Evolutionary conservation across 805 yeast species (phyloP).

Genomic region (Starmera caribaea): DNA sequence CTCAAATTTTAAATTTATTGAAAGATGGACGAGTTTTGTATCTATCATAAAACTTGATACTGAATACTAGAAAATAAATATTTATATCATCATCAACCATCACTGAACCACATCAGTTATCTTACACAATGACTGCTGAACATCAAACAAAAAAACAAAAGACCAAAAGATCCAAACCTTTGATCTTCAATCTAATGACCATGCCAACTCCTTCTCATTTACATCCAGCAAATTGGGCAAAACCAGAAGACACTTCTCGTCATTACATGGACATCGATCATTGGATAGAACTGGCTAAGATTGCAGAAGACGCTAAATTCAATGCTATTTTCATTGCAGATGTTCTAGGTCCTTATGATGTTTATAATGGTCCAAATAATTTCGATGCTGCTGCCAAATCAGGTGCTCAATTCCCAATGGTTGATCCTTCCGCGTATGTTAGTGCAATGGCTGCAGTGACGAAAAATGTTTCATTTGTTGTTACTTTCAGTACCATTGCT

Average conservation of each 20-base stretch:
- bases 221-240: constrained; percentile 26
- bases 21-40: no score
- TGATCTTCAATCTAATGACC: constrained; percentile 26
- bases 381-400: constrained; percentile 20
- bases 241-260: constrained; percentile 24
- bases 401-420: constrained; percentile 23
- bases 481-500: constrained; percentile 28
- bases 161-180: constrained; percentile 7
- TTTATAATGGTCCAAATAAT: constrained; percentile 26
- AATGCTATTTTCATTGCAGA: constrained; percentile 27
- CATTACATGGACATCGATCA: constrained; percentile 19
- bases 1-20: no score
- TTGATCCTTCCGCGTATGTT: constrained; percentile 26
- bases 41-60: no score
- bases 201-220: constrained; percentile 18
- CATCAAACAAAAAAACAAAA: background rate
- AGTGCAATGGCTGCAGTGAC: constrained; percentile 31
- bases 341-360: constrained; percentile 28
- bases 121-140: constrained; percentile 7
- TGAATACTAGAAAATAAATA: no score
- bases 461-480: constrained; percentile 23
- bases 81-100: no score
- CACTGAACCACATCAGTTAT: no score
- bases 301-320: constrained; percentile 26
- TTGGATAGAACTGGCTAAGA: constrained; percentile 25